Conservation (phyloP, 108 stramenopile species). For the Cyclotella sp. region DNA sequence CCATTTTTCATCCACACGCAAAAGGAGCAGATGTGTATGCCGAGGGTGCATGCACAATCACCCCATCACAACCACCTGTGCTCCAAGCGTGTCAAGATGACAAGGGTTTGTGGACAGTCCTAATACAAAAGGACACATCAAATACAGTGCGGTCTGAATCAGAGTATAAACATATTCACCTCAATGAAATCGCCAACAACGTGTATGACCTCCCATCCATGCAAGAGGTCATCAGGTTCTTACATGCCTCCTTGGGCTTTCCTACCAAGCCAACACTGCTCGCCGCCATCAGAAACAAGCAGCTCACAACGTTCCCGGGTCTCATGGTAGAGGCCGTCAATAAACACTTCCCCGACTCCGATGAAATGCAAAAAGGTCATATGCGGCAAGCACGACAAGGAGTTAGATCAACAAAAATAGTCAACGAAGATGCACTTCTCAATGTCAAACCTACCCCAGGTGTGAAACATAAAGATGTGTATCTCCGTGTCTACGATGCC, state of each 20-base stretch:
- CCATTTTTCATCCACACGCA: neutral
- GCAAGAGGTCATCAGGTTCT: neutral
- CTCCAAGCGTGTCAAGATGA: too few species aligned
- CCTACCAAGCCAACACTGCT: neutral
- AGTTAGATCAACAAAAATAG: too few species aligned
- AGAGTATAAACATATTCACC: neutral
- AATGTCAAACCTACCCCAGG: too few species aligned
- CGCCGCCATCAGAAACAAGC: neutral
- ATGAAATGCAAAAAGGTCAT: too few species aligned
- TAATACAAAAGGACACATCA: neutral
- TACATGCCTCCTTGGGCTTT: slow-evolving; percentile 5
- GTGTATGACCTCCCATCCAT: slow-evolving; percentile 11
- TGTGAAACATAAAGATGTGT: too few species aligned
- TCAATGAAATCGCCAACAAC: neutral
- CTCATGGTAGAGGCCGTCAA: neutral
- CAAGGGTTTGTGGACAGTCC: neutral
- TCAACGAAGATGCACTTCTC: too few species aligned
- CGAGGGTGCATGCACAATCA: neutral
- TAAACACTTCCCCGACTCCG: too few species aligned
- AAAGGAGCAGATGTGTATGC: neutral
- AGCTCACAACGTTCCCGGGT: slow-evolving; percentile 8
- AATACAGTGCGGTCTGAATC: too few species aligned
- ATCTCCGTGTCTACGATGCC: too few species aligned
- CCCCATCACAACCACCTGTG: too few species aligned
- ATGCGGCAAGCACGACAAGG: too few species aligned